Conservation (phyloP, 2,329 filamentous ascomycete genomes). For the Colletotrichum zoysiae region DNA sequence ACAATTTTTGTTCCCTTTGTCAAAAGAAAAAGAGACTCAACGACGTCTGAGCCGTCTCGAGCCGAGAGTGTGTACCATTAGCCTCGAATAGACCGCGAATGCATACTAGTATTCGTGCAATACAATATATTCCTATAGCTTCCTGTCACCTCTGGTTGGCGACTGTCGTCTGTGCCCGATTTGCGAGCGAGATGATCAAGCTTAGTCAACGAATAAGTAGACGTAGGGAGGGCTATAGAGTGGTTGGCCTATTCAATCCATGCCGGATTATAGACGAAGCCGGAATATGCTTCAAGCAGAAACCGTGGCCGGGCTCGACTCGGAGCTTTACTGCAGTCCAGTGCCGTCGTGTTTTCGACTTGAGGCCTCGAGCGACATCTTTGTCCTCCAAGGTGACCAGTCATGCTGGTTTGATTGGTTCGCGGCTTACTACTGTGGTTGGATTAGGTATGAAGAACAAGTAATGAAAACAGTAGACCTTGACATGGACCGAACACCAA, state of each 20-base stretch:
- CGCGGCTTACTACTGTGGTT: background rate
- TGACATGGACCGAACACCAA: background rate
- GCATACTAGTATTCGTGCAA: background rate
- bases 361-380: background rate
- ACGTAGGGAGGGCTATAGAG: background rate
- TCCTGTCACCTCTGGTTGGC: background rate
- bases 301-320: background rate
- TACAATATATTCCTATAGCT: background rate
- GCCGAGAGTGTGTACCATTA: slow-evolving; percentile 8
- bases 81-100: background rate
- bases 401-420: background rate
- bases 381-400: background rate
- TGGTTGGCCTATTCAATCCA: background rate
- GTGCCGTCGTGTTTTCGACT: background rate
- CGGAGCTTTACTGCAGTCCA: background rate
- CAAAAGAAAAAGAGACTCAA: background rate
- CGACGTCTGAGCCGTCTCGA: background rate
- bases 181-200: background rate
- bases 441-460: background rate
- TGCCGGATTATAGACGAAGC: background rate
- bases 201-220: background rate
- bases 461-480: background rate
- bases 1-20: slow-evolving; percentile 17
- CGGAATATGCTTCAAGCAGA: background rate
- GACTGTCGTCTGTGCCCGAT: background rate